Conservation (phyloP, 1,139 yeast species). For the Candida anutae region DNA sequence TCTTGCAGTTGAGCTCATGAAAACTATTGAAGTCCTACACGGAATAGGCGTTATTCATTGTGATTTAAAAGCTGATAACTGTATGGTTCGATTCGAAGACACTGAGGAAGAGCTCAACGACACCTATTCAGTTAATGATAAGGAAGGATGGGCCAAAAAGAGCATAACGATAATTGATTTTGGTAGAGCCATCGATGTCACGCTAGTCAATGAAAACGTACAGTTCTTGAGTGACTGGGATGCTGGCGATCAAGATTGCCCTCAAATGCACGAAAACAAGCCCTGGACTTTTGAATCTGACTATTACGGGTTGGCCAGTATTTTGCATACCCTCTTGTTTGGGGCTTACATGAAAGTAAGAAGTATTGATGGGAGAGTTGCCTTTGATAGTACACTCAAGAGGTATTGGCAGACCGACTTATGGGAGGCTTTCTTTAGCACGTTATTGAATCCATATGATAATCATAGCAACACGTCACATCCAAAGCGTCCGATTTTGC, state of each 20-base stretch:
- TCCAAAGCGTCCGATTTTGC: constrained; percentile 31
- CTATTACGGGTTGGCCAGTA: constrained; percentile 75
- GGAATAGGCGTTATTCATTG: constrained; percentile 68
- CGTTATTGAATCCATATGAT: constrained; percentile 52
- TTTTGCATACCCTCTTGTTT: constrained; percentile 65
- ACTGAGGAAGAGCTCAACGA: constrained; percentile 6
- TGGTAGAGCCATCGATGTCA: constrained; percentile 73
- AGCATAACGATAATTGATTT: constrained; percentile 72
- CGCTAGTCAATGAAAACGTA: constrained; percentile 40
- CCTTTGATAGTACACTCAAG: constrained; percentile 43
- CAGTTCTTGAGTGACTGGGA: constrained; percentile 57
- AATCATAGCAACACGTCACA: constrained; percentile 4
- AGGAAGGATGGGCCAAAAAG: constrained; percentile 44
- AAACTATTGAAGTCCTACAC: constrained; percentile 58
- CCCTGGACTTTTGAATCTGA: constrained; percentile 83
- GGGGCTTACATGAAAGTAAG: constrained; percentile 52
- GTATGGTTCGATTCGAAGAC: constrained; percentile 57
- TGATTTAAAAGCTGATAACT: constrained; percentile 79
- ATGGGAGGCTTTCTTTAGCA: constrained; percentile 65
- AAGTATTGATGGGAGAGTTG: constrained; percentile 17
- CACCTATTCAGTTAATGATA: constrained; percentile 23
- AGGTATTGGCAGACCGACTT: constrained; percentile 71
- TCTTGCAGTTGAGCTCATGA: constrained; percentile 55
- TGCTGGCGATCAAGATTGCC: constrained; percentile 68
- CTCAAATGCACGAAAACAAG: constrained; percentile 53